Evolutionary conservation across 108 stramenopile species (phyloP).

Genomic region (Skeletonema costatum): DNA sequence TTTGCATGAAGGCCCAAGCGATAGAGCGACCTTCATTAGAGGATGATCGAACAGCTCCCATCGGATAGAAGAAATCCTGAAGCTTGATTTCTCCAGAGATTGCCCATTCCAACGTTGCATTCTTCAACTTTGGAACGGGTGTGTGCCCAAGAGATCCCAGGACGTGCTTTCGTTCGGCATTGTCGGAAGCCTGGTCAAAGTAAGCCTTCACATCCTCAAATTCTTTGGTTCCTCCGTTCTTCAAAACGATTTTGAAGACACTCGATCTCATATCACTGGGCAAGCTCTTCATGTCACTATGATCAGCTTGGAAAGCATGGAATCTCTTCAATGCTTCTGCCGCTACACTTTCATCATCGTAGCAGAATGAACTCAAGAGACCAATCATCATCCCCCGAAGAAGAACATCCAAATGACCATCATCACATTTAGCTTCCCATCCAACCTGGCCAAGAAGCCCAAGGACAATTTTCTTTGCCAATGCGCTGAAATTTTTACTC

Average conservation of each 20-base stretch:
- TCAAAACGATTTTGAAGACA: slow-evolving; percentile 91
- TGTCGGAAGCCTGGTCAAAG: slow-evolving; percentile 70
- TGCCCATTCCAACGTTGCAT: slow-evolving; percentile 88
- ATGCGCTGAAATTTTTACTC: slow-evolving; percentile 53
- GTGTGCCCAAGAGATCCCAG: slow-evolving; percentile 74
- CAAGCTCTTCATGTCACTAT: slow-evolving; percentile 67
- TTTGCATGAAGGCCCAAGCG: slow-evolving; percentile 90
- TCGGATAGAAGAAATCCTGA: slow-evolving; percentile 98
- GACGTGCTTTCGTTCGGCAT: slow-evolving; percentile 85
- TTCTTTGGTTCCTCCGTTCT: slow-evolving; percentile 82
- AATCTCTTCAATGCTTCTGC: slow-evolving; percentile 85
- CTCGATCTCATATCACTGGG: slow-evolving; percentile 88
- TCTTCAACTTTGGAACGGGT: slow-evolving; percentile 70
- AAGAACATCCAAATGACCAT: slow-evolving; percentile 87
- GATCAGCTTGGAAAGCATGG: slow-evolving; percentile 69
- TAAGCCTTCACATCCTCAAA: slow-evolving; percentile 82
- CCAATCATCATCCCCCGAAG: slow-evolving; percentile 88
- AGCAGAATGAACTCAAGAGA: slow-evolving; percentile 80
- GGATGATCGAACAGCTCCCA: slow-evolving; percentile 78
- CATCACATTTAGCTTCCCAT: slow-evolving; percentile 79
- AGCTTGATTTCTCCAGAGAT: slow-evolving; percentile 91
- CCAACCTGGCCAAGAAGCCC: slow-evolving; percentile 72
- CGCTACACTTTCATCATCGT: slow-evolving; percentile 72
- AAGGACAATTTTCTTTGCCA: slow-evolving; percentile 73
- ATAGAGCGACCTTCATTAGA: slow-evolving; percentile 80